Evolutionary conservation across 1,284 basidiomycete species (phyloP).

Genomic region (Austroboletus rostrupii): DNA sequence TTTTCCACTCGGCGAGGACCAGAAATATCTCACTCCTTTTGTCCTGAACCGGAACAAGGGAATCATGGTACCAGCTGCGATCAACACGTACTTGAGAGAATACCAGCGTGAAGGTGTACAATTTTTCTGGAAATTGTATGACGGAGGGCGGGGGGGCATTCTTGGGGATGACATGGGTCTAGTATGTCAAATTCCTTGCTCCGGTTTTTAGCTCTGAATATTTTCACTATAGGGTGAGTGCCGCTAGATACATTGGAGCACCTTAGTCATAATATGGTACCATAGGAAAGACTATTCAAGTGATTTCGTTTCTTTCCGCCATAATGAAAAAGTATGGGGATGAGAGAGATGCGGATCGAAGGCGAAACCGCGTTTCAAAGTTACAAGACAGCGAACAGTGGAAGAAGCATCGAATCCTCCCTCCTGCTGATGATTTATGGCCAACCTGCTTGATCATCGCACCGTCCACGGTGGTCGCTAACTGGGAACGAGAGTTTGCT

Average conservation of each 20-base stretch:
- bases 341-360: slow-evolving; percentile 55
- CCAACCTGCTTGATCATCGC: slow-evolving; percentile 81
- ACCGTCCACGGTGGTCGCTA: slow-evolving; percentile 72
- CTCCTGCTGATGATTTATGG: slow-evolving; percentile 65
- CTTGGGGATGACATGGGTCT: slow-evolving; percentile 91
- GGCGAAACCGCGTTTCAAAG: slow-evolving; percentile 55
- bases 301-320: slow-evolving; percentile 81
- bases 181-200: slow-evolving; percentile 38
- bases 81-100: slow-evolving; percentile 77
- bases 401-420: slow-evolving; percentile 49
- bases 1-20: slow-evolving; percentile 45
- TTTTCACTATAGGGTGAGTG: slow-evolving; percentile 21
- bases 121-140: slow-evolving; percentile 72
- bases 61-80: slow-evolving; percentile 61
- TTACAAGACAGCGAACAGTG: slow-evolving; percentile 61
- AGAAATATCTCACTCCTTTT: slow-evolving; percentile 40
- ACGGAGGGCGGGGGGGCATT: slow-evolving; percentile 61
- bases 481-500: slow-evolving; percentile 80
- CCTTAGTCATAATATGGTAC: slow-evolving; percentile 1
- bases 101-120: slow-evolving; percentile 81
- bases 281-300: slow-evolving; percentile 81
- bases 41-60: slow-evolving; percentile 44
- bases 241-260: background rate
- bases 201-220: slow-evolving; percentile 2
- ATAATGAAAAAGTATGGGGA: slow-evolving; percentile 78